Conservation (phyloP, 257 asterid genomes). For the Solanum tarapatanum region DNA sequence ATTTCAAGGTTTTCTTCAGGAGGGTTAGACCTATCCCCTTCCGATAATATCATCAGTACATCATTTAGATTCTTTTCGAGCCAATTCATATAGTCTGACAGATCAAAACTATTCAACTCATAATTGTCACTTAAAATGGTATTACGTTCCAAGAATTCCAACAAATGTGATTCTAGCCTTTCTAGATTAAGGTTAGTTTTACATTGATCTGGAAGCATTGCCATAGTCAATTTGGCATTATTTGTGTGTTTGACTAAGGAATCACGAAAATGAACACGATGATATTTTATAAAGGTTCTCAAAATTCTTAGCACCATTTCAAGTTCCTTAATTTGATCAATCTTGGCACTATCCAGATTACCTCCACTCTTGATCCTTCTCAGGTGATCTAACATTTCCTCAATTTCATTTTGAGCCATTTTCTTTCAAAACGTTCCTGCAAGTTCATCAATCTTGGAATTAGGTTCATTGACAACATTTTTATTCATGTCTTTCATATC, state of each 20-base stretch:
- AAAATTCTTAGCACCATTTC: neutral
- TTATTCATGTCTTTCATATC: neutral
- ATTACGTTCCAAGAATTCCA: too few species aligned
- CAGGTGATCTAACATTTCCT: neutral
- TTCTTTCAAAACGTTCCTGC: neutral
- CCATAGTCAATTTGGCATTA: neutral
- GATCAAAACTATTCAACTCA: too few species aligned
- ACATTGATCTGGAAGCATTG: neutral
- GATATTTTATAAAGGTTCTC: neutral
- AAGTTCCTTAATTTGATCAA: neutral
- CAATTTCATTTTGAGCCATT: neutral
- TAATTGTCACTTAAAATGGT: too few species aligned
- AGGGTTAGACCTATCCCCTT: too few species aligned
- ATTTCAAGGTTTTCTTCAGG: too few species aligned
- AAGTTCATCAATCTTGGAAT: neutral
- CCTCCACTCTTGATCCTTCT: neutral
- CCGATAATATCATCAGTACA: too few species aligned
- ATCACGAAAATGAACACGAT: neutral
- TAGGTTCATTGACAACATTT: neutral
- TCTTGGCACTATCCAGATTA: neutral
- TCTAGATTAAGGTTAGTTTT: neutral
- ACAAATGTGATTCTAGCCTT: neutral
- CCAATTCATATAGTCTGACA: too few species aligned
- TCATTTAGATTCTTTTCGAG: too few species aligned
- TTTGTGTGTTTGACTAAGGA: neutral